Conservation (phyloP, 257 asterid genomes). For the Ehretia macrophylla region DNA sequence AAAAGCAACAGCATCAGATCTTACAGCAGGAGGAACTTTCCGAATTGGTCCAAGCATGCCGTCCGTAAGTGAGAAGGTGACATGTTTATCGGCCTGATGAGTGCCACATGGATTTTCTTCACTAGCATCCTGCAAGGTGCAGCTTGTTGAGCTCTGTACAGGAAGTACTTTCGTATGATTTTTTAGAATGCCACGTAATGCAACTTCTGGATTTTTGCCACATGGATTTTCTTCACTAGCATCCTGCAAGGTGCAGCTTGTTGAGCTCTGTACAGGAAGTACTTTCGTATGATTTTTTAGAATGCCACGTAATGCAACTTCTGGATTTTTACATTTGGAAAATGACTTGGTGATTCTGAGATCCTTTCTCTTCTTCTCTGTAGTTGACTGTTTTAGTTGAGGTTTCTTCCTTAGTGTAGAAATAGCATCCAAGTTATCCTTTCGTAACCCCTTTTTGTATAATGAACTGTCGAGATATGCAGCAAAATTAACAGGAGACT, state of each 20-base stretch:
- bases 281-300: conserved; percentile 23
- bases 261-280: conserved; percentile 18
- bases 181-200: conserved; percentile 32
- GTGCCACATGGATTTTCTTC: conserved; percentile 13
- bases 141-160: conserved; percentile 18
- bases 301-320: conserved; percentile 29
- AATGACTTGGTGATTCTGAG: conserved; percentile 22
- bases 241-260: conserved; percentile 21
- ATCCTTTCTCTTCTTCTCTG: conserved; percentile 21
- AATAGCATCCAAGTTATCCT: conserved; percentile 7
- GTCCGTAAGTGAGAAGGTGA: conserved; percentile 37
- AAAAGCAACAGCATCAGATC: conserved; percentile 20
- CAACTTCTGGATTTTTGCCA: conserved; percentile 20
- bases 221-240: conserved; percentile 15
- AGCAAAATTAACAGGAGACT: conserved; percentile 23
- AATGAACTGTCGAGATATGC: conserved; percentile 25
- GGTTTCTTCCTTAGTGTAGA: conserved; percentile 27
- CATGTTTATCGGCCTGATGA: conserved; percentile 33
- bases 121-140: conserved; percentile 21
- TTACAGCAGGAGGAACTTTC: conserved; percentile 14
- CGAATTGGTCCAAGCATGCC: conserved; percentile 20
- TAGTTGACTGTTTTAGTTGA: conserved; percentile 18
- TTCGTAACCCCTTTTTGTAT: conserved; percentile 16
- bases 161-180: conserved; percentile 17
- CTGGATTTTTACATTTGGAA: conserved; percentile 23